Base-by-base conservation (phyloP, 2,329 filamentous ascomycete species). In the Niveomyces coronatus region DNA sequence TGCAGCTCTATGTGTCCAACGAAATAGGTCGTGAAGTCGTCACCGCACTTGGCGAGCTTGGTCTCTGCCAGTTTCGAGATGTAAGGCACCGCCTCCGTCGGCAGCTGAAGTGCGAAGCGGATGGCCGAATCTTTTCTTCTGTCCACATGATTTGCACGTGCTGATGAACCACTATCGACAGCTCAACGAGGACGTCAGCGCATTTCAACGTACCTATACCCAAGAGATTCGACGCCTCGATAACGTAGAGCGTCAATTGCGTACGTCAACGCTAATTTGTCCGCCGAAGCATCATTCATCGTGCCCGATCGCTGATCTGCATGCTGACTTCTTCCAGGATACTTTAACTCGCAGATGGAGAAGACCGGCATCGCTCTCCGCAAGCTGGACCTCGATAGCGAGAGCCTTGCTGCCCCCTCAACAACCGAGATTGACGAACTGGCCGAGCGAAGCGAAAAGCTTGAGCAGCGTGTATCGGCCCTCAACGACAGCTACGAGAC, bases 401-500 rank as follows among this genome's bases (percentile, higher is more conserved):
- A 93, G 56, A 82, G 82, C 39, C 76, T 95, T 47, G 85, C 87
- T 27, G 79, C 87, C 9, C 89, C 91, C 9, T 84, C 87, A 34
- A 89, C 89, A 29, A 82, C 86, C 47, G 91, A 98, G 63, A 98
- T 98, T 46, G 91, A 98, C 56, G 88, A 95, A 60, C 77, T 98
- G 45, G 77, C 86, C 42, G 89, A 96, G 58, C 84, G 89, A 53
- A 85, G 86, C 59, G 85, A 96, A 64, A 83, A 79, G 61, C 73
- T 98, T 40, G 91, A 98, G 64, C 85, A 93, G 65, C 79, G 91
- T 45, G 78, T 98, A 48, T 81, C 79, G 42, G 89, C 88, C 49
- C 67, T 98, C 45, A 96, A 96, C 59, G 91, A 96, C 57, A 96
- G 88, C 67, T 96, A 98, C 63, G 91, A 98, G 68, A 95, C 87